A percentile compares a stretch with the other conserved stretches of the same genome.
These are phyloP conservation scores for Pilobolus umbonatus DNA, from an alignment of 192 early-diverging fungal genomes.

Conservation along the genomic window DNA sequence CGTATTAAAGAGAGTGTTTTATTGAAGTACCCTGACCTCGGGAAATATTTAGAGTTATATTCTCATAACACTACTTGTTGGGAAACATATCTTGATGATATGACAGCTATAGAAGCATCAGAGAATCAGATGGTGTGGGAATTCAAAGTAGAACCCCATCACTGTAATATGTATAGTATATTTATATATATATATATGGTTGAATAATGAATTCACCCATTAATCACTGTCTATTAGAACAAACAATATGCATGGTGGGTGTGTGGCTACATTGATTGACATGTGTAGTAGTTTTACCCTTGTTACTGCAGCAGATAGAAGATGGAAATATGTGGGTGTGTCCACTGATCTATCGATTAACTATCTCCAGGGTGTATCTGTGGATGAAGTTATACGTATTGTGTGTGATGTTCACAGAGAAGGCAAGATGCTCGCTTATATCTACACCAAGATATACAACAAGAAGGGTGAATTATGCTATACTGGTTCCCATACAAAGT, in stretches of 20 bases:
- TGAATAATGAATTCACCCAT: not conserved
- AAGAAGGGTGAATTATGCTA: conserved; percentile 11
- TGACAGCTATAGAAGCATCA: conserved; percentile 14
- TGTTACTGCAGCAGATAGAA: conserved; percentile 6
- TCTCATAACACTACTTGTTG: conserved; percentile 1
- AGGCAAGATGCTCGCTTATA: conserved; percentile 14
- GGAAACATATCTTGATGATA: conserved; percentile 1
- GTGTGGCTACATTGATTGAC: conserved; percentile 31
- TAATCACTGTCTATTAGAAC: not conserved
- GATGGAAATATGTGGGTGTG: conserved; percentile 21
- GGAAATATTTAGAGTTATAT: too few relatives aligned
- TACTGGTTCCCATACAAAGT: conserved; percentile 28
- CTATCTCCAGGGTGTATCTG: conserved; percentile 8
- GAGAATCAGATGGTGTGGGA: conserved; percentile 20
- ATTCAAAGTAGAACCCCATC: conserved; percentile 18
- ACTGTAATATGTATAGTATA: conserved; percentile 19
- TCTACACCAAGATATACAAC: conserved; percentile 26
- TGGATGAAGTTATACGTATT: conserved; percentile 10
- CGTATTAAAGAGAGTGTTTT: too few relatives aligned
- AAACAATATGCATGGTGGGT: conserved; percentile 28
- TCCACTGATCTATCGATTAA: conserved; percentile 24
- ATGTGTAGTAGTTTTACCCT: conserved; percentile 26
- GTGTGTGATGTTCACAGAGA: conserved; percentile 22
- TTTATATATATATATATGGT: not conserved
- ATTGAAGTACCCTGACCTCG: too few relatives aligned